Evolutionary conservation across 169 alveolate species (phyloP), one percentile per base, ranked within the genome.

Genomic region (Eimeria zaria): DNA sequence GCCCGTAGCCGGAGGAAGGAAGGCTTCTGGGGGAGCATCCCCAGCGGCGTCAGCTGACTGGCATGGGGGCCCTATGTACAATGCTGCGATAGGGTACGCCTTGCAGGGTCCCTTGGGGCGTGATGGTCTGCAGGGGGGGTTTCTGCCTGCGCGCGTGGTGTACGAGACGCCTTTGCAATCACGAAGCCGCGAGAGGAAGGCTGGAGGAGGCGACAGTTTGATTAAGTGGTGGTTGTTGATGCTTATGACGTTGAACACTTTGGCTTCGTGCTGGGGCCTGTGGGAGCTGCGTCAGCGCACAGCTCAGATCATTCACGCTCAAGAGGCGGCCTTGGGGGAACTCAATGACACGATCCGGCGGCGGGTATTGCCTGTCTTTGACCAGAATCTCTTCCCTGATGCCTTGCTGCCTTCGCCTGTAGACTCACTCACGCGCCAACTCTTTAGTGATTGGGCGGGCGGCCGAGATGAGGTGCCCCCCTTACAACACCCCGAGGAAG

Each of bases 311-410:
- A 48, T 83, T n/a, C 91, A 83, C 36, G 69, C 91, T 41, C 91
- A 83, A 74, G 91, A 83, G 71, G 91, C 71, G 51, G 91, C 91
- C 74, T 22, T 83, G 91, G 91, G 91, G 64, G 91, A 83, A 33
- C 91, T 83, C 36, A 55, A 73, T 30, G 91, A 83, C 22, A 55
- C 73, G 30, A 55, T 83, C 46, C 55, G 73, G n/a, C 60, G 73
- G 5, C 91, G 91, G 18, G 67, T 78, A 64, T 22, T 78, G 46
- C 88, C 88, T 78, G 64, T 78, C 24, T 78, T 44, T 8, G 88
- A 78, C 27, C 88, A 78, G 58, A n/a, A 48, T 12, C 62, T 78
- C 27, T 78, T 78, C 64, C 88, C 62, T 22, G 88, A 78, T 46
- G 22, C 62, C n/a, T 48, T 78, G 88, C 41, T 48, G 6, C 88